Base-by-base conservation (phyloP, 345 rosid genomes). In the Arabidopsis arenosa region DNA sequence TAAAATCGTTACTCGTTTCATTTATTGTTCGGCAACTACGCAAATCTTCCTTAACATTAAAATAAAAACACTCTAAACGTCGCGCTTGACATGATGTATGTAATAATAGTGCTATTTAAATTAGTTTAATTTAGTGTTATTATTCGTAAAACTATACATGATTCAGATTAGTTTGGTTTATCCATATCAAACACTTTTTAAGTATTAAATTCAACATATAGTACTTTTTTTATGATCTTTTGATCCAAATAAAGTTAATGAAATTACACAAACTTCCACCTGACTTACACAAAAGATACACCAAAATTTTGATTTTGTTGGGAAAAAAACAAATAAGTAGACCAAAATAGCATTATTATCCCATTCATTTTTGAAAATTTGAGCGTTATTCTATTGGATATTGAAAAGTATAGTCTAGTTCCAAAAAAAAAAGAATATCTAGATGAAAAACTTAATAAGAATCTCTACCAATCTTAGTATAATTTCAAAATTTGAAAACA, bases 401-500 rank as follows among this genome's bases (percentile, higher is more conserved):
- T 3, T 9, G n/a, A 32, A 63, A 15, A 63, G 40, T 14, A 10
- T 5, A 56, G 59, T 41, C 51, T 74, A 74, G 41, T 57, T 10
- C 37, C 7, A 18, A 39, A 21, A 4, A 18, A 6, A 7, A 3
- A 66, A 7, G 4, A 35, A 41, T 5, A 5, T 55, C 32, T 66
- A 74, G 39, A 13, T 8, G 9, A 3, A 57, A n/a, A 44, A 3
- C 6, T 30, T 1, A 15, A 17, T 15, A 52, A 39, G 15, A 37
- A 45, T 9, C 48, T 70, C 13, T 68, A 59, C 39, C 45, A 44
- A 12, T 13, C 21, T 21, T 35, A 13, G 9, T n/a, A 14, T 1
- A 33, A 2, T 7, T 76, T 76, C 59, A 70, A 76, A 76, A 54
- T 55, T 77, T 77, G 45, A 77, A 70, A 75, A 52, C 3, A 26